phyloP scores from a whole-genome alignment of 2,329 filamentous ascomycete genomes.

The Dryadomyces quercivorus region DNA sequence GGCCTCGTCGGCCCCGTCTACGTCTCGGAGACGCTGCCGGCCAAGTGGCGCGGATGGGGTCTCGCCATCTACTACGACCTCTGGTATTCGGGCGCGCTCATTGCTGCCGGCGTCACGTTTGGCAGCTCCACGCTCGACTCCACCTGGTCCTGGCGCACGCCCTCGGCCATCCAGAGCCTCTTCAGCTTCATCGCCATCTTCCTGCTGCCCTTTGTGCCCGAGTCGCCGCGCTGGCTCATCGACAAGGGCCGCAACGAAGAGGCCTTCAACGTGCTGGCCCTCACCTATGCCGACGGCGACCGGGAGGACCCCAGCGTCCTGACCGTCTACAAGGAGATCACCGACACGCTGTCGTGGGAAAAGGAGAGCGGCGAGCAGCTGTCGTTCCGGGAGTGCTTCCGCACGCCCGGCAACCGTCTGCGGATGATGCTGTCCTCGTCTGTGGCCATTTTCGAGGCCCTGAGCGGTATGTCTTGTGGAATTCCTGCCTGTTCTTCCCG shows the following conservation, averaged over 20 bases:
- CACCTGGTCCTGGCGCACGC: slow-evolving; percentile 41
- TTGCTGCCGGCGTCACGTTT: slow-evolving; percentile 14
- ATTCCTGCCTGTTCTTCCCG: background rate
- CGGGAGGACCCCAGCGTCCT: background rate
- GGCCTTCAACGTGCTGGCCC: slow-evolving; percentile 22
- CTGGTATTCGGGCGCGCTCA: slow-evolving; percentile 18
- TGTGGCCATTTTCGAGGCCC: background rate
- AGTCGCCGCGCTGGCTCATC: slow-evolving; percentile 10
- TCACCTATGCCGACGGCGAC: slow-evolving; percentile 21
- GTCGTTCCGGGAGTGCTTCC: background rate
- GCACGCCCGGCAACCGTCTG: background rate
- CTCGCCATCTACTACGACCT: background rate
- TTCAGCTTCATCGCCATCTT: background rate
- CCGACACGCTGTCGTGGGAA: background rate
- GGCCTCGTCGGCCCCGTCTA: slow-evolving; percentile 18
- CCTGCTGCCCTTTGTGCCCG: slow-evolving; percentile 3
- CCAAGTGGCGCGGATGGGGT: background rate
- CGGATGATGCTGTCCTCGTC: background rate
- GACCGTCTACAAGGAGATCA: background rate
- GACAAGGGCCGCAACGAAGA: slow-evolving; percentile 14
- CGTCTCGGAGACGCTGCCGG: slow-evolving; percentile 33
- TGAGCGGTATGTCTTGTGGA: background rate
- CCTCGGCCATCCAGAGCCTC: slow-evolving; percentile 35
- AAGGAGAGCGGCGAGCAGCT: background rate
- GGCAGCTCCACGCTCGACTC: slow-evolving; percentile 38